These are phyloP conservation scores for Globisporangium parvum DNA, from an alignment of 352 stramenopile species.

Conservation along the genomic window DNA sequence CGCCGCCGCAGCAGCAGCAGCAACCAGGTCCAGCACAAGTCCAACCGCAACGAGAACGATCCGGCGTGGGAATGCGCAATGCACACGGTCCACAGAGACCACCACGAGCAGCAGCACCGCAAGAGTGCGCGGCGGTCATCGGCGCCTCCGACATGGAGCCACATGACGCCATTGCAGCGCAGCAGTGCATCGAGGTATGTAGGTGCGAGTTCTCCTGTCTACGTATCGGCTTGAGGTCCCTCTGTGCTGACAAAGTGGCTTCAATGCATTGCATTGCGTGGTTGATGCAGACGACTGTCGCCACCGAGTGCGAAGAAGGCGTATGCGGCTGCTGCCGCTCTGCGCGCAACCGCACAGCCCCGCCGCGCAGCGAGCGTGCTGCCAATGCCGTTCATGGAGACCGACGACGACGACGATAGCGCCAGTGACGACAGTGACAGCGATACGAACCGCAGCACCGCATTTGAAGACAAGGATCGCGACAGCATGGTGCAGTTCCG, in stretches of 20 bases:
- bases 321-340: not conserved
- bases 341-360: not conserved
- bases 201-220: no score
- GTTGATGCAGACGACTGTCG: not conserved
- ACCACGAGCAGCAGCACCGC: not conserved
- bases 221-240: no score
- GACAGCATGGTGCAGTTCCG: slow-evolving; percentile 17
- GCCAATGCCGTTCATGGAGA: slow-evolving; percentile 21
- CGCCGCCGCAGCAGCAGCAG: not conserved
- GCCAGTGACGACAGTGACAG: slow-evolving; percentile 13
- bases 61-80: not conserved
- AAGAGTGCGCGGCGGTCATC: not conserved
- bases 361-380: slow-evolving; percentile 2
- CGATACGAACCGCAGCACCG: not conserved
- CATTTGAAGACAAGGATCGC: not conserved
- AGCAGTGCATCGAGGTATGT: not conserved
- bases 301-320: not conserved
- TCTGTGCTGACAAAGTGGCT: no score
- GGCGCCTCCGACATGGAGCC: not conserved
- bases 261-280: not conserved
- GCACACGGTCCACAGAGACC: not conserved
- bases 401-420: slow-evolving; percentile 13
- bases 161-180: not conserved
- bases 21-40: not conserved
- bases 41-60: not conserved